Evolutionary conservation across 1,139 yeast species (phyloP).

Genomic region (Lodderomyces jiufengensis): DNA sequence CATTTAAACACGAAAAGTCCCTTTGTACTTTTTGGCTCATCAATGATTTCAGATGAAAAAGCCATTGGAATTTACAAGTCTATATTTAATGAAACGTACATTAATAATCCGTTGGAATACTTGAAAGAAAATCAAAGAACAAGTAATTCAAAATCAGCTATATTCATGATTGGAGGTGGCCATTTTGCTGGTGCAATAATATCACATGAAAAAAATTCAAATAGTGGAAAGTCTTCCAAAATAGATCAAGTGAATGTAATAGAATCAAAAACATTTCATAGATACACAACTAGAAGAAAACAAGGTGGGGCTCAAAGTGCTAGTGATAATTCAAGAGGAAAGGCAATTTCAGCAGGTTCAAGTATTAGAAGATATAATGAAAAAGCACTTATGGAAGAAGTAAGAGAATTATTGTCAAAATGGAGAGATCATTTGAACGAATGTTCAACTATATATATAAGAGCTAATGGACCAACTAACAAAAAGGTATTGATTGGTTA

Average conservation of each 20-base stretch:
- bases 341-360: constrained; percentile 96
- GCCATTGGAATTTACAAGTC: constrained; percentile 72
- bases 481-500: constrained; percentile 66
- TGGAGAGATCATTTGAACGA: constrained; percentile 62
- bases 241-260: constrained; percentile 64
- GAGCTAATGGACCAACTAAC: constrained; percentile 78
- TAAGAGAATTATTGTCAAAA: constrained; percentile 56
- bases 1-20: constrained; percentile 66
- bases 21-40: constrained; percentile 51
- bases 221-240: constrained; percentile 52
- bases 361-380: constrained; percentile 86
- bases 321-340: constrained; percentile 86
- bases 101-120: constrained; percentile 40
- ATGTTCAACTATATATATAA: constrained; percentile 70
- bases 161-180: constrained; percentile 96
- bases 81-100: constrained; percentile 42
- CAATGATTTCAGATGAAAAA: constrained; percentile 38
- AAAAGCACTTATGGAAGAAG: constrained; percentile 73
- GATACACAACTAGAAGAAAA: constrained; percentile 93
- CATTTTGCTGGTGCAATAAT: constrained; percentile 96
- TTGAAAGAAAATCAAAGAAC: constrained; percentile 21
- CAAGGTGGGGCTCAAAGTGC: constrained; percentile 98
- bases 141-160: constrained; percentile 48
- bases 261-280: constrained; percentile 82
- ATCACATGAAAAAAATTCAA: constrained; percentile 59